Percentiles rank a stretch among this genome's conserved stretches.
These are phyloP conservation scores for Boletus vermiculosoides DNA, from an alignment of 768 basidiomycete genomes.

Conservation along the genomic window DNA sequence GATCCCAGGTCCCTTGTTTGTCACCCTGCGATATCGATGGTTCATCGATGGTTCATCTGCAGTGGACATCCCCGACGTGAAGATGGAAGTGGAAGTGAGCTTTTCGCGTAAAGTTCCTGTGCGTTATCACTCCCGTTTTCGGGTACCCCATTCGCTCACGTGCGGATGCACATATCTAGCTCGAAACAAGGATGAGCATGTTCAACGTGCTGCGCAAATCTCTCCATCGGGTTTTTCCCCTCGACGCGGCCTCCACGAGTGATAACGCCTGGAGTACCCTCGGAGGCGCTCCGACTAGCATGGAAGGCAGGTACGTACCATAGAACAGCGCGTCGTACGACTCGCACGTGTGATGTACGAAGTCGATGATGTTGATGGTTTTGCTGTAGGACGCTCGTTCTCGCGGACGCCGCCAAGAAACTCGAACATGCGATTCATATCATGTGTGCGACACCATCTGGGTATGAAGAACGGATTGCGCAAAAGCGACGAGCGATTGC, in stretches of 20 bases:
- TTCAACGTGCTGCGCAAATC: slow-evolving; percentile 42
- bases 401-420: slow-evolving; percentile 42
- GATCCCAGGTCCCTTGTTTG: too few relatives aligned
- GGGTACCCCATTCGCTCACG: background rate
- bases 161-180: slow-evolving; percentile 24
- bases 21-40: background rate
- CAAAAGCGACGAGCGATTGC: slow-evolving; percentile 37
- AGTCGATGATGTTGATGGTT: background rate
- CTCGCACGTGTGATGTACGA: background rate
- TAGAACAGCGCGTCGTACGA: background rate
- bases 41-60: background rate
- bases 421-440: slow-evolving; percentile 49
- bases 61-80: slow-evolving; percentile 27
- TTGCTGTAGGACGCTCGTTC: slow-evolving; percentile 37
- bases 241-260: slow-evolving; percentile 8
- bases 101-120: slow-evolving; percentile 47
- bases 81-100: slow-evolving; percentile 38
- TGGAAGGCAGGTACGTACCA: slow-evolving; percentile 25
- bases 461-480: slow-evolving; percentile 44
- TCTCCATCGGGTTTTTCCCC: slow-evolving; percentile 30
- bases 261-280: slow-evolving; percentile 29
- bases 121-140: background rate
- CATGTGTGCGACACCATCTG: slow-evolving; percentile 49
- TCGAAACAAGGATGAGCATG: slow-evolving; percentile 33
- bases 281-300: slow-evolving; percentile 10